A percentile compares a stretch with the other conserved stretches of the same genome.
Evolutionary conservation across 306 rosid species (phyloP).

Genomic region (Dryas octopetala): DNA sequence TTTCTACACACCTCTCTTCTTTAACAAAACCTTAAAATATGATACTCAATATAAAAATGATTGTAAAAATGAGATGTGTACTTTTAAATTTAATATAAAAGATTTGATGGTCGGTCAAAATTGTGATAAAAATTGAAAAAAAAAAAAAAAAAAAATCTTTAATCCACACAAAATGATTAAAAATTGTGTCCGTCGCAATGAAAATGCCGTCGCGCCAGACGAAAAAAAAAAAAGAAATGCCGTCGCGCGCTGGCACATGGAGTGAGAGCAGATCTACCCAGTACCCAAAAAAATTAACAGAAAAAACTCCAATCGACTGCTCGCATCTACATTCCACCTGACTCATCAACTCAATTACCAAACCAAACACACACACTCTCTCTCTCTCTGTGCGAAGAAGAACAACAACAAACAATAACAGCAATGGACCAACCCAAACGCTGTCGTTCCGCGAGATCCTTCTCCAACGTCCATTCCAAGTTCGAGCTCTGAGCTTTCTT

Average conservation of each 20-base stretch:
- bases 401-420: neutral
- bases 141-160: no score
- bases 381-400: neutral
- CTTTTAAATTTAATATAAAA: no score
- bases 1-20: no score
- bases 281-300: neutral
- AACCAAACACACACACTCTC: neutral
- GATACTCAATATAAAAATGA: no score
- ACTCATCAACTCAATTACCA: neutral
- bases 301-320: neutral
- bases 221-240: no score
- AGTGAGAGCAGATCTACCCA: neutral
- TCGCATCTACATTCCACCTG: neutral
- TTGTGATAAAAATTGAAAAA: no score
- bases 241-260: neutral
- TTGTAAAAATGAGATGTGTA: no score
- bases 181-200: no score
- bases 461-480: neutral
- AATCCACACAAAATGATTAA: no score
- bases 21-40: no score
- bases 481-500: neutral
- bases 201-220: no score
- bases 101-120: no score
- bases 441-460: constrained; percentile 12
- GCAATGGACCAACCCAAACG: neutral